Evolutionary conservation across 2,329 filamentous ascomycete species (phyloP).

Genomic region (Fusarium setosum): DNA sequence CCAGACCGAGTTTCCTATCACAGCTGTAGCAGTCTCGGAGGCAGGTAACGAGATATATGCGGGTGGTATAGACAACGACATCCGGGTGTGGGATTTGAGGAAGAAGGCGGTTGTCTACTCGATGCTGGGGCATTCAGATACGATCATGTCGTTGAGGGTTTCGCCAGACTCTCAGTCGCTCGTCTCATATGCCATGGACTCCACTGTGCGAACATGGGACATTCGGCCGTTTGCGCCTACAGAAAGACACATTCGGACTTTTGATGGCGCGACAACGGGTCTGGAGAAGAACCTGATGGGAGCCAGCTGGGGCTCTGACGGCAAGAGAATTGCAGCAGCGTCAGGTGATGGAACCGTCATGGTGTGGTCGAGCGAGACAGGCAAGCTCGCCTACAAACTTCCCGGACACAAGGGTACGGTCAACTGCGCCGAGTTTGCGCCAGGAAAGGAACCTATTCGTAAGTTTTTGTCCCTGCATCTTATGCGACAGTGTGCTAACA

Average conservation of each 20-base stretch:
- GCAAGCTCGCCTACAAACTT: conserved; percentile 92
- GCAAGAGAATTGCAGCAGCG: conserved; percentile 88
- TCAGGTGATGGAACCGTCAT: conserved; percentile 92
- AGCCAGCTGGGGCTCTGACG: conserved; percentile 89
- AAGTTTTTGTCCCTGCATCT: conserved; percentile 53
- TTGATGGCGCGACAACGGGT: conserved; percentile 89
- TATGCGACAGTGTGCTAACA: conserved; percentile 46
- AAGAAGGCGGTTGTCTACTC: conserved; percentile 91
- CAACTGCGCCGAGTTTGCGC: conserved; percentile 93
- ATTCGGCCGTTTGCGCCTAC: conserved; percentile 93
- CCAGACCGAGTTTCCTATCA: conserved; percentile 91
- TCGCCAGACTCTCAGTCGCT: conserved; percentile 93
- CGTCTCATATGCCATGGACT: conserved; percentile 93
- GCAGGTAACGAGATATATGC: conserved; percentile 96
- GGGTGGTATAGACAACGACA: conserved; percentile 96
- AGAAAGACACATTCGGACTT: conserved; percentile 86
- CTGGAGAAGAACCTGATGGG: conserved; percentile 92
- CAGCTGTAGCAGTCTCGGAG: conserved; percentile 89
- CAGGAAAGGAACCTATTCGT: conserved; percentile 87
- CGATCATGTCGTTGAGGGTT: conserved; percentile 88
- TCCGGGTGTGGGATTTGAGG: conserved; percentile 95
- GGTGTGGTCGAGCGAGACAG: conserved; percentile 89
- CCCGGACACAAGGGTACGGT: conserved; percentile 96
- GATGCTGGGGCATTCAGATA: conserved; percentile 90
- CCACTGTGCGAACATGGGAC: conserved; percentile 95